Evolutionary conservation across 176 grass and related monocot genomes (phyloP).

Genomic region (Cenchrus fungigraminus): DNA sequence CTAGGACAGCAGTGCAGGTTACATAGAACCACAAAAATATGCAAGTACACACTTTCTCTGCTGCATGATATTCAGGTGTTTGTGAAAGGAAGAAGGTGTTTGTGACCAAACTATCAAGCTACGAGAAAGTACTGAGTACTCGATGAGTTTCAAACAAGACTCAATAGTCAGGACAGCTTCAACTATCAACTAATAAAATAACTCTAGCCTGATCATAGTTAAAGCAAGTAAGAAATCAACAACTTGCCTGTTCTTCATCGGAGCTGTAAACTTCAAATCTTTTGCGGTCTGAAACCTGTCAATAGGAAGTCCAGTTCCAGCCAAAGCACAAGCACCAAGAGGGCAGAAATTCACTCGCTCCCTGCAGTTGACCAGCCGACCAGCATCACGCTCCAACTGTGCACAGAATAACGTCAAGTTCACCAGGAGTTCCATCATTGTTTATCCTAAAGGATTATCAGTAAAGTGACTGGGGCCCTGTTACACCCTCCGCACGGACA

Average conservation of each 20-base stretch:
- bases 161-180: neutral
- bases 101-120: neutral
- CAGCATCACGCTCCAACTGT: slow-evolving; percentile 93
- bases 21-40: neutral
- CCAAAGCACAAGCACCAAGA: slow-evolving; percentile 96
- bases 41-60: neutral
- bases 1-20: neutral
- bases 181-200: slow-evolving; percentile 9
- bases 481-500: neutral
- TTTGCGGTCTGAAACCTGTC: slow-evolving; percentile 88
- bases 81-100: neutral
- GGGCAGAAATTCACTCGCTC: slow-evolving; percentile 92
- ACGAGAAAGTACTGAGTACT: neutral
- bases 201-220: neutral
- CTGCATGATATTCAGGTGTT: neutral
- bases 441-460: slow-evolving; percentile 2
- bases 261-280: slow-evolving; percentile 87
- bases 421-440: slow-evolving; percentile 11
- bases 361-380: slow-evolving; percentile 82
- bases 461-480: slow-evolving; percentile 1
- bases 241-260: slow-evolving; percentile 92
- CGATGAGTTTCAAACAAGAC: neutral
- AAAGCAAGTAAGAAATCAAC: slow-evolving; percentile 22
- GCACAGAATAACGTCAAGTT: slow-evolving; percentile 30
- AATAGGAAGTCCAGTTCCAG: slow-evolving; percentile 96